Evolutionary conservation across 2,329 filamentous ascomycete species (phyloP).

Genomic region (Metarhizium guizhouense): DNA sequence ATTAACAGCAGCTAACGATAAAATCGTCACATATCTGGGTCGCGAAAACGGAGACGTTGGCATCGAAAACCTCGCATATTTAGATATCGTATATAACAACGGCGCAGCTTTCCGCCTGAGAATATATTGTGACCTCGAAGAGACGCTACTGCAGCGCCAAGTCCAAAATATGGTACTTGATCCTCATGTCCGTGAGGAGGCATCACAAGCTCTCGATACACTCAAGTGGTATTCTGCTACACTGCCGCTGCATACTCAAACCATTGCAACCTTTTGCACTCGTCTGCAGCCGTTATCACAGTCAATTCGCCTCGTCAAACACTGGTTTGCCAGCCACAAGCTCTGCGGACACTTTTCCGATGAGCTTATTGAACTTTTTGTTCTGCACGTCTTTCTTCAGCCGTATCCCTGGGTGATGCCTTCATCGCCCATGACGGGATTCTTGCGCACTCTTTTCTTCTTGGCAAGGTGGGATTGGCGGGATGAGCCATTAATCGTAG

Average conservation of each 20-base stretch:
- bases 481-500: conserved; percentile 69
- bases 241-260: conserved; percentile 71
- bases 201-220: conserved; percentile 57
- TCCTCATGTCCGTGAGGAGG: conserved; percentile 56
- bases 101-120: conserved; percentile 74
- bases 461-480: conserved; percentile 91
- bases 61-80: conserved; percentile 67
- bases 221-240: conserved; percentile 66
- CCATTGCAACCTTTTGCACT: conserved; percentile 70
- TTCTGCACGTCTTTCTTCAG: conserved; percentile 67
- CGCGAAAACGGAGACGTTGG: conserved; percentile 66
- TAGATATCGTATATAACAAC: conserved; percentile 69
- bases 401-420: conserved; percentile 75
- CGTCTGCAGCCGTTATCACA: conserved; percentile 71
- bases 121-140: conserved; percentile 83
- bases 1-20: conserved; percentile 51
- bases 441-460: conserved; percentile 71
- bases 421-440: conserved; percentile 67
- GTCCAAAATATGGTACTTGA: conserved; percentile 65
- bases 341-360: conserved; percentile 66
- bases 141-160: conserved; percentile 68
- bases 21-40: conserved; percentile 61
- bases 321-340: conserved; percentile 82
- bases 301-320: conserved; percentile 76
- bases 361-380: conserved; percentile 78